Conservation (phyloP, 1,139 yeast genomes). For the Hyphopichia buzzinii region DNA sequence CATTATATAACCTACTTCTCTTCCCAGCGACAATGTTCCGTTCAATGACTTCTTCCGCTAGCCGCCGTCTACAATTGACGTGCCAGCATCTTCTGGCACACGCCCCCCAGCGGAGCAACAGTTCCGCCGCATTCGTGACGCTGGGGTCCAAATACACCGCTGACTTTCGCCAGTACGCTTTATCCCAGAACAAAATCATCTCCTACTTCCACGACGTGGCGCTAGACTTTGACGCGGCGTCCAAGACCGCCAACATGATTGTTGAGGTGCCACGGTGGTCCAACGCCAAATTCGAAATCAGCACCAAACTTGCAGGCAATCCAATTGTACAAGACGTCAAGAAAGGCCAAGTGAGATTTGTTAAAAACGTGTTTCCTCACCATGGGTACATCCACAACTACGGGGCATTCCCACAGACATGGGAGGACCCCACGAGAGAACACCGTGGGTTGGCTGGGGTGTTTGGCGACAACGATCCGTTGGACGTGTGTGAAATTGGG, state of each 20-base stretch:
- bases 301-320: conserved; percentile 62
- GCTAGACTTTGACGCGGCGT: conserved; percentile 59
- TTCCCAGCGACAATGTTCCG: too few species aligned
- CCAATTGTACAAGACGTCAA: conserved; percentile 89
- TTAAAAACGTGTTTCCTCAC: conserved; percentile 92
- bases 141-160: conserved; percentile 37
- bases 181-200: conserved; percentile 62
- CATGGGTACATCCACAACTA: conserved; percentile 95
- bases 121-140: conserved; percentile 12
- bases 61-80: conserved; percentile 18
- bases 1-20: too few species aligned
- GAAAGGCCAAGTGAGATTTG: conserved; percentile 83
- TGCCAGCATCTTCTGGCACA: conserved; percentile 17
- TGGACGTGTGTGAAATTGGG: conserved; percentile 90
- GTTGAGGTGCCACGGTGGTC: conserved; percentile 93
- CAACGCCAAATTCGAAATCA: conserved; percentile 84
- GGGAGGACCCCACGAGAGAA: conserved; percentile 72
- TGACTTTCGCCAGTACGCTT: conserved; percentile 34
- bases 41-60: conserved; percentile 13
- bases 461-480: conserved; percentile 85
- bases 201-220: conserved; percentile 82
- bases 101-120: conserved; percentile 7
- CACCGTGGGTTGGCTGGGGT: conserved; percentile 69
- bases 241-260: conserved; percentile 75
- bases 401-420: conserved; percentile 98